Conservation (phyloP, 768 basidiomycete species). For the Boletus edulis region DNA sequence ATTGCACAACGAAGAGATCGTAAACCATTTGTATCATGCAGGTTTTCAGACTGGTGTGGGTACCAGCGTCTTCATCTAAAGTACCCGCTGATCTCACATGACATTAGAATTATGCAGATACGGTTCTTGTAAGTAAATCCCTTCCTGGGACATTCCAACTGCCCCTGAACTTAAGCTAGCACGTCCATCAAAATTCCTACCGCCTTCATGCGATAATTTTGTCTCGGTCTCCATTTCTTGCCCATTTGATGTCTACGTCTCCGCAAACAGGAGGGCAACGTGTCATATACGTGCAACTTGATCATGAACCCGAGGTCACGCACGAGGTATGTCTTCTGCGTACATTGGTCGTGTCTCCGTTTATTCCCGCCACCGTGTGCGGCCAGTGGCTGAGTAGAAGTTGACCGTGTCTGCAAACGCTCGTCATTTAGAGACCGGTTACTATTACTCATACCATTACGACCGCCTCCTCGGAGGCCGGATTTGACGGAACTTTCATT, state of each 20-base stretch:
- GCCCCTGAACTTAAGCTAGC: conserved; percentile 39
- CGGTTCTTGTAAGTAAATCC: conserved; percentile 58
- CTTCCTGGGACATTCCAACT: conserved; percentile 1
- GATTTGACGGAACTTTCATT: conserved; percentile 17
- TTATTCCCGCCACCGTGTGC: conserved; percentile 31
- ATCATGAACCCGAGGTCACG: conserved; percentile 79
- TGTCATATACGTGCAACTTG: conserved; percentile 70
- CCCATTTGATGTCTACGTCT: conserved; percentile 83
- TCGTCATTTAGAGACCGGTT: conserved; percentile 16
- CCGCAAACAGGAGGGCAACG: conserved; percentile 64
- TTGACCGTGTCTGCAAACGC: conserved; percentile 16
- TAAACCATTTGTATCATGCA: conserved; percentile 74
- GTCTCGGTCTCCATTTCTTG: conserved; percentile 84
- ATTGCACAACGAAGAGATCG: conserved; percentile 72
- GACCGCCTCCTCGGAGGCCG: conserved; percentile 21
- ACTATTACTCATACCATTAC: conserved; percentile 14
- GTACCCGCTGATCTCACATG: conserved; percentile 10
- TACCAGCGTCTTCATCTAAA: conserved; percentile 20
- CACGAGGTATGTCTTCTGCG: conserved; percentile 61
- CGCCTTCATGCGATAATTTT: conserved; percentile 83
- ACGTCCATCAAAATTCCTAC: conserved; percentile 72
- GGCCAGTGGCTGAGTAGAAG: conserved; percentile 18
- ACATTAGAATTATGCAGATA: conserved; percentile 77
- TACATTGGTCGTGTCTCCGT: conserved; percentile 21
- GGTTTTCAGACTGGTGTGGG: conserved; percentile 83